Percentiles rank a stretch among this genome's conserved stretches.
These are phyloP conservation scores for Podaxis carcinomalis DNA, from an alignment of 768 basidiomycete species.

Conservation along the genomic window DNA sequence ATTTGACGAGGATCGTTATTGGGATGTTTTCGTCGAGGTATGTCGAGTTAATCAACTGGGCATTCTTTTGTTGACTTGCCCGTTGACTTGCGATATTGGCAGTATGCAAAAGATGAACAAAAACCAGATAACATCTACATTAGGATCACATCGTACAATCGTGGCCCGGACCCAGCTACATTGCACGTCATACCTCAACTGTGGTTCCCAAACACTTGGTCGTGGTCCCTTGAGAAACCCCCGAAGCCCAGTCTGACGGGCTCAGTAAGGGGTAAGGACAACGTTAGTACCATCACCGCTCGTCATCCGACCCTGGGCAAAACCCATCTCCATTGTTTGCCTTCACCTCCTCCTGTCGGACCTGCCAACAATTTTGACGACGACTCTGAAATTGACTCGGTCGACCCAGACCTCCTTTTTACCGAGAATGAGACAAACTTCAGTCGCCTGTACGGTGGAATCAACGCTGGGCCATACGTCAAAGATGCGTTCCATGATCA, in stretches of 20 bases:
- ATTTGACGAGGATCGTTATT: constrained; percentile 92
- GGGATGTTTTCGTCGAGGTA: constrained; percentile 98
- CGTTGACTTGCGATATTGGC: not conserved
- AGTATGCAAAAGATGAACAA: constrained; percentile 98
- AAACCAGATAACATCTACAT: constrained; percentile 84
- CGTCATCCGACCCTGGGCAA: constrained; percentile 73
- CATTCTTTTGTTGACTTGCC: not conserved
- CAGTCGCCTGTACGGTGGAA: constrained; percentile 81
- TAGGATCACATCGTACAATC: constrained; percentile 94
- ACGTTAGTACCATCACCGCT: constrained; percentile 61
- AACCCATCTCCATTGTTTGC: constrained; percentile 82
- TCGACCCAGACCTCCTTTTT: constrained; percentile 85
- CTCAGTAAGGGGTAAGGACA: constrained; percentile 42
- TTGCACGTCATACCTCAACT: constrained; percentile 93
- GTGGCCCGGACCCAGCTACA: constrained; percentile 91
- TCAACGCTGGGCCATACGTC: constrained; percentile 77
- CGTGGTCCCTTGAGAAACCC: constrained; percentile 75
- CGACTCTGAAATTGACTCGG: constrained; percentile 60
- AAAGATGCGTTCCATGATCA: constrained; percentile 99
- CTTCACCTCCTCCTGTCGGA: constrained; percentile 87
- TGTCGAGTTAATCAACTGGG: constrained; percentile 19
- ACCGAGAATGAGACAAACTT: constrained; percentile 99
- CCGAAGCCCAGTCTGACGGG: constrained; percentile 58
- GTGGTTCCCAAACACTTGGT: constrained; percentile 99
- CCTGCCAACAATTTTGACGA: constrained; percentile 60